Evolutionary conservation across 2,329 filamentous ascomycete species (phyloP).

Genomic region (Talaromyces sp.): DNA sequence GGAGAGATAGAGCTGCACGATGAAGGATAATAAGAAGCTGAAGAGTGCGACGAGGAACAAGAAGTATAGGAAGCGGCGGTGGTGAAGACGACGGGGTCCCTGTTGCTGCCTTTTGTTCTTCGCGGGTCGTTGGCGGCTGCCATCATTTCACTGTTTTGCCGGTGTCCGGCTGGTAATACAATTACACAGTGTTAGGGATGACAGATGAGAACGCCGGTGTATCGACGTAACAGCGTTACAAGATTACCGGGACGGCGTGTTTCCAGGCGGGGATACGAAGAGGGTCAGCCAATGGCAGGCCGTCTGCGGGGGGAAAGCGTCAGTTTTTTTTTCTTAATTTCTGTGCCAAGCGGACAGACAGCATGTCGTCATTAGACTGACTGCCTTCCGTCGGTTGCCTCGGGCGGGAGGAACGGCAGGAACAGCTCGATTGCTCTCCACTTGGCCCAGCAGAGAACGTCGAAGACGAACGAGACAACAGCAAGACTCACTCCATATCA

Average conservation of each 20-base stretch:
- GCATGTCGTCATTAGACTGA: not conserved
- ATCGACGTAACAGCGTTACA: not conserved
- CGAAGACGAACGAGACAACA: not conserved
- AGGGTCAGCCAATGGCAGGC: not conserved
- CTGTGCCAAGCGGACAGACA: not conserved
- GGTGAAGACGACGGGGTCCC: not conserved
- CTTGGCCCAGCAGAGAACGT: not conserved
- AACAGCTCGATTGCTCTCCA: not conserved
- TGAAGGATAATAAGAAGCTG: conserved; percentile 16
- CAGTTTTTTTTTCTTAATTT: not conserved
- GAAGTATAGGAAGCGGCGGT: conserved; percentile 7
- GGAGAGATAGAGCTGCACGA: conserved; percentile 17
- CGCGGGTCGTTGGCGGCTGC: not conserved
- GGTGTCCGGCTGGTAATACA: not conserved
- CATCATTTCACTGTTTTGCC: not conserved
- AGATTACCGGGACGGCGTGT: conserved; percentile 1
- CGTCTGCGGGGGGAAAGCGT: not conserved
- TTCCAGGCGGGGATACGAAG: not conserved
- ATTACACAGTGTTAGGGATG: not conserved
- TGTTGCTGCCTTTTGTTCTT: not conserved
- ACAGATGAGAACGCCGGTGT: not conserved
- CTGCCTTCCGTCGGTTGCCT: conserved; percentile 3
- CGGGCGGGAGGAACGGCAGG: conserved; percentile 1
- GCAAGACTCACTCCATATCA: not conserved
- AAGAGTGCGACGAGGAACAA: conserved; percentile 14